Evolutionary conservation across 352 stramenopile genomes (phyloP), one percentile per base, ranked within the genome.

Genomic region (Phytophthora capsici): DNA sequence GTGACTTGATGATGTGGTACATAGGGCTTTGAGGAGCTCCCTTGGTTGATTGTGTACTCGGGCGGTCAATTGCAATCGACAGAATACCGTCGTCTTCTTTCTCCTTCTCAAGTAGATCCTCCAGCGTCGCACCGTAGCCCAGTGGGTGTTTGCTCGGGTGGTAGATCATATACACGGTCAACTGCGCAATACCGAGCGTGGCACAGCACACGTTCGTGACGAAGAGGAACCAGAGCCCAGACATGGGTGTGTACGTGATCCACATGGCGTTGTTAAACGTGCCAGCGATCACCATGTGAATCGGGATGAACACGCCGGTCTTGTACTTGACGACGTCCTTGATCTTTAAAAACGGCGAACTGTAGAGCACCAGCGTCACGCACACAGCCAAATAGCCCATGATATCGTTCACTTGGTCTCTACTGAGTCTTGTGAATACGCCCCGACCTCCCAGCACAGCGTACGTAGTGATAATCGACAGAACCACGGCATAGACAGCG

Each of bases 221-320:
- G 54, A 89, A 83, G 46, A 89, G 69, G 55, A 90, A 82, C 78
- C 69, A 82, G 23, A 84, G 53, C 1, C 48, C 38, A 19, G 67
- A 60, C 46, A 88, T 64, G 4, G 55, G 49, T 16, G 65, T 73
- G 74, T 86, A 87, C 17, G 58, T 69, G 64, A 86, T 73, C 78
- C 80, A 88, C 53, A 84, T 70, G 14, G 66, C 47, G 65, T 87
- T 88, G 69, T 84, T 89, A 63, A 78, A 69, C 19, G 71, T 79
- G 41, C 76, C 78, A 10, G 74, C 76, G 43, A 66, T 50, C 16
- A 89, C 69, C 71, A 89, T 82, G 65, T 86, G 67, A 40, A 88
- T 80, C 14, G 76, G 70, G 34, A 89, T 71, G 65, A 82, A 80
- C 30, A 80, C 68, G 0, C 76, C 76, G 9, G 74, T 83, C 37